Evolutionary conservation across 192 early-diverging fungal species (phyloP).

Genomic region (Coemansia sp.): DNA sequence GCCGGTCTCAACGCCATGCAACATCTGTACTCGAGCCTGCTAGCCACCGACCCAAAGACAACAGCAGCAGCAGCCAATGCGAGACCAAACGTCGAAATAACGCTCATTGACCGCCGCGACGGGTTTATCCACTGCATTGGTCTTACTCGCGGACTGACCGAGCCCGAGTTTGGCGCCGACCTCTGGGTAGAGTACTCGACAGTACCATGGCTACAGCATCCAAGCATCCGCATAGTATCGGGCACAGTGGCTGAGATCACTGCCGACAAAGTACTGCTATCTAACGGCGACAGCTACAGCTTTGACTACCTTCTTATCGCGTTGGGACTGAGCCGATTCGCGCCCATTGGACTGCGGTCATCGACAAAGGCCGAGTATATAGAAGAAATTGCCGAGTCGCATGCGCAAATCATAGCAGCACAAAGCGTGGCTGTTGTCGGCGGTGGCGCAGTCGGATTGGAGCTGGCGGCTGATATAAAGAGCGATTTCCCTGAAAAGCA

Average conservation of each 20-base stretch:
- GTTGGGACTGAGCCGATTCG: slow-evolving; percentile 47
- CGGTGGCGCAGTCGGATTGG: slow-evolving; percentile 74
- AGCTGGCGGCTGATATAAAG: slow-evolving; percentile 70
- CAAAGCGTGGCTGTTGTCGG: slow-evolving; percentile 62
- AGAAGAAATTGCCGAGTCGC: slow-evolving; percentile 10
- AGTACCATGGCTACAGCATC: slow-evolving; percentile 39
- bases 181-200: slow-evolving; percentile 57
- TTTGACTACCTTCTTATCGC: slow-evolving; percentile 59
- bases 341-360: slow-evolving; percentile 30
- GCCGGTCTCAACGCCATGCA: slow-evolving; percentile 38
- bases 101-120: slow-evolving; percentile 57
- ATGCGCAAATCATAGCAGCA: slow-evolving; percentile 51
- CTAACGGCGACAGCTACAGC: slow-evolving; percentile 12
- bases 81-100: slow-evolving; percentile 36
- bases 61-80: background rate
- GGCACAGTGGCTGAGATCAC: slow-evolving; percentile 45
- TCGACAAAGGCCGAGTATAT: slow-evolving; percentile 30
- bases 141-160: slow-evolving; percentile 48
- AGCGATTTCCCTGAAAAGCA: slow-evolving; percentile 39
- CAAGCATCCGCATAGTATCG: slow-evolving; percentile 41
- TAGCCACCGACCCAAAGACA: slow-evolving; percentile 7
- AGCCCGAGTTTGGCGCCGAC: slow-evolving; percentile 47
- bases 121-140: slow-evolving; percentile 60
- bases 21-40: slow-evolving; percentile 23
- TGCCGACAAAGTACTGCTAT: slow-evolving; percentile 22